A percentile compares a stretch with the other conserved stretches of the same genome.
Conservation (phyloP, 768 basidiomycete genomes). For the Amanita molliuscula region DNA sequence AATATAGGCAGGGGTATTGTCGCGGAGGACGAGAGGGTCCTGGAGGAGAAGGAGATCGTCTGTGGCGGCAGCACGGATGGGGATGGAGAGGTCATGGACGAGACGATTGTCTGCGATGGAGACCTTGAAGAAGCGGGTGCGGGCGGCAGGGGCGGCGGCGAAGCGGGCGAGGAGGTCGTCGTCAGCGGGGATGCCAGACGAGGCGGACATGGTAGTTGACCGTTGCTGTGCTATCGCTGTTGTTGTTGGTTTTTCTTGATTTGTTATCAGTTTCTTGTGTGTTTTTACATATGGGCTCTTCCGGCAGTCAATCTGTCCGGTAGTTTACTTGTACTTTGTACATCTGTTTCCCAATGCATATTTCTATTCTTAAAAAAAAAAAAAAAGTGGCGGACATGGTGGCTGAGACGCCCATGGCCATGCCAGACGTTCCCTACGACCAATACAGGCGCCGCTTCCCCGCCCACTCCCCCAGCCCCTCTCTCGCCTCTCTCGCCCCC, state of each 20-base stretch:
- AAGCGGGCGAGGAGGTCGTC: constrained; percentile 47
- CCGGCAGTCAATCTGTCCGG: too few relatives aligned
- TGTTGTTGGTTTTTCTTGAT: too few relatives aligned
- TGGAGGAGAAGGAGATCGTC: constrained; percentile 54
- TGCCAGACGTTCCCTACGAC: not conserved
- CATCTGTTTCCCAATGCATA: too few relatives aligned
- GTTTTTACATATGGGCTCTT: too few relatives aligned
- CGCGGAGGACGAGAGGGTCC: constrained; percentile 38
- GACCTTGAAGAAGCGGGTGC: constrained; percentile 66
- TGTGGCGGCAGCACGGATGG: constrained; percentile 39
- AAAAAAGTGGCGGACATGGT: constrained; percentile 68
- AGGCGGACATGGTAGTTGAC: constrained; percentile 51
- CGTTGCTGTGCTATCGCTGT: too few relatives aligned
- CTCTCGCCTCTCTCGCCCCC: constrained; percentile 29
- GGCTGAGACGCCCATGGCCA: constrained; percentile 1
- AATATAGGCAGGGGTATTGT: constrained; percentile 64
- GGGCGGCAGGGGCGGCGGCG: constrained; percentile 37
- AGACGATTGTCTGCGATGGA: constrained; percentile 69
- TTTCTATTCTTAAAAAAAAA: too few relatives aligned
- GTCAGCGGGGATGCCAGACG: constrained; percentile 61
- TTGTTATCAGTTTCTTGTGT: too few relatives aligned
- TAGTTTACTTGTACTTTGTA: too few relatives aligned
- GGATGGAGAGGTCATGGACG: constrained; percentile 44
- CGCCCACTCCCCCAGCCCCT: constrained; percentile 9
- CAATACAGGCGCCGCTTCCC: constrained; percentile 4